A percentile compares a stretch with the other conserved stretches of the same genome.
phyloP scores from a whole-genome alignment of 192 early-diverging fungal species.

The Diversispora eburnea region DNA sequence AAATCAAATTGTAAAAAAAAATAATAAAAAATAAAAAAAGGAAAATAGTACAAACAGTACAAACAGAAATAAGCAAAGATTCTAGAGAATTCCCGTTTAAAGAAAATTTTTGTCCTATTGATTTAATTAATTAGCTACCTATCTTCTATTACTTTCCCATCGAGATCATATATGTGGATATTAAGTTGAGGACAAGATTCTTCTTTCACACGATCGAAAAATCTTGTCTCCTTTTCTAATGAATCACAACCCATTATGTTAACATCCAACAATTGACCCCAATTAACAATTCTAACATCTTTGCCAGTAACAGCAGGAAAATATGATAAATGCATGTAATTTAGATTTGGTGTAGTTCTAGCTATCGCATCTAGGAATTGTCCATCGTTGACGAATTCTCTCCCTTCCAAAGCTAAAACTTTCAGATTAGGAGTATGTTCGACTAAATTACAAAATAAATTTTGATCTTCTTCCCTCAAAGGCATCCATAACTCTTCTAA shows the following conservation, averaged over 20 bases:
- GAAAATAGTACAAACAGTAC: too few relatives aligned
- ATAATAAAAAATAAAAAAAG: too few relatives aligned
- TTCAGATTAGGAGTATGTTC: slow-evolving; percentile 16
- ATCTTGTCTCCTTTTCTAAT: neutral
- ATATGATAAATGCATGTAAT: slow-evolving; percentile 17
- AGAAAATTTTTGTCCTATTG: too few relatives aligned
- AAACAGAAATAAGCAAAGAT: too few relatives aligned
- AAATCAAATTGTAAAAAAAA: too few relatives aligned
- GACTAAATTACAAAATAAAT: slow-evolving; percentile 14
- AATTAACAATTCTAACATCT: neutral
- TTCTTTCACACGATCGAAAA: slow-evolving; percentile 13
- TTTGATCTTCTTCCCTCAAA: slow-evolving; percentile 10
- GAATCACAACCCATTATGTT: slow-evolving; percentile 16
- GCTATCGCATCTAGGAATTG: slow-evolving; percentile 2
- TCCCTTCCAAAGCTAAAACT: slow-evolving; percentile 16
- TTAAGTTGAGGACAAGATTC: slow-evolving; percentile 1
- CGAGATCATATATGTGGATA: slow-evolving; percentile 16
- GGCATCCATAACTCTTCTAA: slow-evolving; percentile 19
- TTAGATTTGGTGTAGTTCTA: slow-evolving; percentile 6
- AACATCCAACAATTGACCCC: slow-evolving; percentile 1
- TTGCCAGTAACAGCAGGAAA: slow-evolving; percentile 9
- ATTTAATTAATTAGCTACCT: neutral
- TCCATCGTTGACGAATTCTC: neutral
- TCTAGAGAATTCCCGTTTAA: too few relatives aligned
- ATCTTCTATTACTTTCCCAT: slow-evolving; percentile 4